Percentiles rank a stretch among this genome's conserved stretches.
These are phyloP conservation scores for Aspergillus fumigatiaffinis DNA, from an alignment of 2,329 filamentous ascomycete genomes.

Conservation along the genomic window DNA sequence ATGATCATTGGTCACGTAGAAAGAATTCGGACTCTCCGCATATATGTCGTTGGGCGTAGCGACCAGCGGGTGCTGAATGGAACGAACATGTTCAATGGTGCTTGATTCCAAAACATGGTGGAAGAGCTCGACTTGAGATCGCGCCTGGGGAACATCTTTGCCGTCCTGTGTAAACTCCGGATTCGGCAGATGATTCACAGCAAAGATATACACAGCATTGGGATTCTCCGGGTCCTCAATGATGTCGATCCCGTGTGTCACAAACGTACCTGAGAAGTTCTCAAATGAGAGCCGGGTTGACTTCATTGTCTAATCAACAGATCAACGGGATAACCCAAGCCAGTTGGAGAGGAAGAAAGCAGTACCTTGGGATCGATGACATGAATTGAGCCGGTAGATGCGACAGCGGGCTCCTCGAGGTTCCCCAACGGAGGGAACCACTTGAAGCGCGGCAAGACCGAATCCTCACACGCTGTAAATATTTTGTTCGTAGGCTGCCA, in stretches of 20 bases:
- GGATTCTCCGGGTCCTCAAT: slow-evolving; percentile 45
- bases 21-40: slow-evolving; percentile 43
- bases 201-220: slow-evolving; percentile 55
- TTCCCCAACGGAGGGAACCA: slow-evolving; percentile 52
- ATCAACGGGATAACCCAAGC: background rate
- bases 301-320: slow-evolving; percentile 41
- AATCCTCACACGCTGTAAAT: slow-evolving; percentile 56
- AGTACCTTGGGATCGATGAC: slow-evolving; percentile 52
- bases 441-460: slow-evolving; percentile 36
- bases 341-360: background rate
- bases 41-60: slow-evolving; percentile 58
- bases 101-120: slow-evolving; percentile 47
- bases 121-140: slow-evolving; percentile 58
- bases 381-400: slow-evolving; percentile 35
- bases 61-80: slow-evolving; percentile 52
- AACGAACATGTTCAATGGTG: slow-evolving; percentile 47
- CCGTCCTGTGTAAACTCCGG: slow-evolving; percentile 30
- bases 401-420: slow-evolving; percentile 35
- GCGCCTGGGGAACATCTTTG: slow-evolving; percentile 36
- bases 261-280: slow-evolving; percentile 51
- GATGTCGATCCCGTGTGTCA: slow-evolving; percentile 60
- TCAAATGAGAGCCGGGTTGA: slow-evolving; percentile 47
- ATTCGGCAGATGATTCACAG: slow-evolving; percentile 57
- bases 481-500: slow-evolving; percentile 47
- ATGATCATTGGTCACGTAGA: slow-evolving; percentile 62